Conservation (phyloP, 345 rosid genomes). For the Geranium rotundifolium region DNA sequence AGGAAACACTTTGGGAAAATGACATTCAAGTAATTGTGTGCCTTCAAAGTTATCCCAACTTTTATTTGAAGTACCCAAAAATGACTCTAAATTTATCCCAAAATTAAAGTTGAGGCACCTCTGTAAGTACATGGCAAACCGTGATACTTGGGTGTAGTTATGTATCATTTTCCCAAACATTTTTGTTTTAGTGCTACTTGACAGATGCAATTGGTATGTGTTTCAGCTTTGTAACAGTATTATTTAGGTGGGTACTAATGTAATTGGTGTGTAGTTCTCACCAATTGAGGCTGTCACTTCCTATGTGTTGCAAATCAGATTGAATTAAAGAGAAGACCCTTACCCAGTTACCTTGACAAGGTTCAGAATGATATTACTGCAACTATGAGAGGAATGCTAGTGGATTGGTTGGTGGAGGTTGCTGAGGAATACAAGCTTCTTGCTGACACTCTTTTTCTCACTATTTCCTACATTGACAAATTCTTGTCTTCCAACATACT, state of each 20-base stretch:
- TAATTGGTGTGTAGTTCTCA: too few relatives aligned
- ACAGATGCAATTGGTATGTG: background rate
- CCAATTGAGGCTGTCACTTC: background rate
- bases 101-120: too few relatives aligned
- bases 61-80: too few relatives aligned
- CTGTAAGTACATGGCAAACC: too few relatives aligned
- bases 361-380: slow-evolving; percentile 48
- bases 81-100: too few relatives aligned
- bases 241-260: too few relatives aligned
- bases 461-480: slow-evolving; percentile 49
- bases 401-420: slow-evolving; percentile 63
- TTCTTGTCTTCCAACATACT: slow-evolving; percentile 35
- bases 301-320: slow-evolving; percentile 14
- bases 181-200: too few relatives aligned
- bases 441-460: slow-evolving; percentile 49
- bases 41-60: too few relatives aligned
- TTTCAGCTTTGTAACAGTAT: background rate
- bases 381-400: slow-evolving; percentile 46
- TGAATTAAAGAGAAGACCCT: slow-evolving; percentile 39
- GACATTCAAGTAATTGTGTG: too few relatives aligned
- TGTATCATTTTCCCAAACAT: too few relatives aligned
- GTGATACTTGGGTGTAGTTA: too few relatives aligned
- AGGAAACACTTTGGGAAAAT: too few relatives aligned
- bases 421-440: slow-evolving; percentile 63
- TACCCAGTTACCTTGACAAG: slow-evolving; percentile 40